Base-by-base conservation (phyloP, 2,329 filamentous ascomycete species). In the Colletotrichum sp. region DNA sequence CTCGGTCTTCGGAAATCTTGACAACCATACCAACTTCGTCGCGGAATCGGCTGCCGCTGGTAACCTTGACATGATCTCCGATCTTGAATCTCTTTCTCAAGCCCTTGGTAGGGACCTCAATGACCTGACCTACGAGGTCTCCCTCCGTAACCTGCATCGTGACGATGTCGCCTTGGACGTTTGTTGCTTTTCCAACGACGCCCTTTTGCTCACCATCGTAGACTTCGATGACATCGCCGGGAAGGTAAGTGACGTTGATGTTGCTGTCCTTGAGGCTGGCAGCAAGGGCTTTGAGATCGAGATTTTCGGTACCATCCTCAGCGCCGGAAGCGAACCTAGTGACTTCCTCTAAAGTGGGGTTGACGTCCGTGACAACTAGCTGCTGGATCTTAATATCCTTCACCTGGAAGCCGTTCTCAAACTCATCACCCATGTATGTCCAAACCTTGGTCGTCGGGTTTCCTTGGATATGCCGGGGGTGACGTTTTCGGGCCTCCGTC, bases 11-110 rank as follows among this genome's bases (percentile, higher is more conserved):
- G 64, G 92, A 94, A 78, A 98, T 97, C 83, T 95, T 95, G 78
- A 98, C 96, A 67, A 99, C 96, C 91, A 98, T 98, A 84, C 97
- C 97, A 59, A 98, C 94, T 85, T 99, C 97, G 80, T 98, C 97
- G 71, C 95, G 92, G 84, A 96, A 98, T 80, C 95, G 94, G 86
- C 96, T 98, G 52, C 96, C 96, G 71, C 97, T 96, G 82, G 98
- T 98, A 79, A 99, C 97, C 87, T 98, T 98, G 87, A 99, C 97
- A 82, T 99, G 97, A 81, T 99, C 97, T 88, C 97, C 97, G 77
- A 96, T 91, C 78, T 91, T 92, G 90, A 99, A 99, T 34, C 95
- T 92, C 86, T 99, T 99, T 73, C 97, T 94, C 30, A 99, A 89
- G 59, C 95, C 95, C 85, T 97, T 97, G 77, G 96, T 94, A 2